Base-by-base conservation (phyloP, 305 asterid genomes). In the Ilex paraguariensis region DNA sequence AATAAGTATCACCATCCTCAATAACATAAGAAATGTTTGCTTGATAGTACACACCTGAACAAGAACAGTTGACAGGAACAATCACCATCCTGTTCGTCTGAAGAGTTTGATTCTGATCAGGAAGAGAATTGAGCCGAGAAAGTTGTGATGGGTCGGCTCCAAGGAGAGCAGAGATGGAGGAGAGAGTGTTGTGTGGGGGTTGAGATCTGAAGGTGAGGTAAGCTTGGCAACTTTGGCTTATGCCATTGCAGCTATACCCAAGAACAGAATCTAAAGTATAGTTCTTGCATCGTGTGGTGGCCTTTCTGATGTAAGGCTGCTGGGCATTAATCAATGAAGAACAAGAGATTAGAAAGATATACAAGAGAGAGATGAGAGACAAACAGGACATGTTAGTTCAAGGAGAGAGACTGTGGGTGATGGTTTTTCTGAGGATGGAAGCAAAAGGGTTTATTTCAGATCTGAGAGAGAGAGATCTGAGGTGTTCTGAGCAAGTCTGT, bases 241-340 rank as follows among this genome's bases (percentile, higher is more conserved):
- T 36, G 62, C 95, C 98, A 64, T 92, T 92, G 78, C 98, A 90
- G 57, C 69, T 54, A 70, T 92, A 92, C 52, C 98, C 97, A 30
- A 85, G 81, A 61, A 60, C 87, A 40, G 96, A 70, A 36, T 21
- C 28, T 21, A 21, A 21, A 21, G 28, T 21, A 21, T 21, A 0
- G 28, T 21, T 21, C 28, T 10, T 50, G 66, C 91, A 84, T 21
- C 0, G 7, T 30, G 73, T 59, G 6, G 65, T 48, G 14, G 60
- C 76, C 10, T n/a, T 21, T 31, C 82, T 2, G 52, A 75, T 78
- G 70, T 91, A 91, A 9, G 88, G 88, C 75, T 91, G 98, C 69
- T 91, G 96, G 58, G 80, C 77, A 48, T 68, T 71, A 39, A 79
- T 74, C 44, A 58, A 31, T n/a, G 79, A 77, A 48, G 69, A 56